A percentile compares a stretch with the other conserved stretches of the same genome.
Conservation (phyloP, 1,139 yeast species). For the Yamadazyma blattariae region DNA sequence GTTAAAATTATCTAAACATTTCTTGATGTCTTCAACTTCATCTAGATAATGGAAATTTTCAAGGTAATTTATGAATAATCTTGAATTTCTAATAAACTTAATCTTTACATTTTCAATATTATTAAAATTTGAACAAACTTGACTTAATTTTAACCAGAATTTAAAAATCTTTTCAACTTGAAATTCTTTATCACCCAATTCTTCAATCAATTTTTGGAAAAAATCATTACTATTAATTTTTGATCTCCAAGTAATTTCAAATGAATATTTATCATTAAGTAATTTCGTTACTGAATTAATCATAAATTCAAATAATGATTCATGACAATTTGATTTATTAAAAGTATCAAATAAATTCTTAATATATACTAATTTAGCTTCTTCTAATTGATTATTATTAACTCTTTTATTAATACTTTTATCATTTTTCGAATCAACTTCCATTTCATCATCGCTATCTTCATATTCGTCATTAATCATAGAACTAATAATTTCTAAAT, state of each 20-base stretch:
- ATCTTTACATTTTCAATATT: slow-evolving; percentile 65
- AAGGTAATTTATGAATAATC: slow-evolving; percentile 17
- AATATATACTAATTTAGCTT: slow-evolving; percentile 31
- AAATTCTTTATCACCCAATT: slow-evolving; percentile 10
- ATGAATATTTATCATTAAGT: slow-evolving; percentile 20
- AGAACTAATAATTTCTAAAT: slow-evolving; percentile 33
- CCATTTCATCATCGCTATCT: slow-evolving; percentile 29
- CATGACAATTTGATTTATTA: slow-evolving; percentile 13
- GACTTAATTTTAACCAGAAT: slow-evolving; percentile 23
- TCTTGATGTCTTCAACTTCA: slow-evolving; percentile 12
- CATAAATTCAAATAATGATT: slow-evolving; percentile 23
- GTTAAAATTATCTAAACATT: slow-evolving; percentile 26
- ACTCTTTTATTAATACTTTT: slow-evolving; percentile 8
- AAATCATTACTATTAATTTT: slow-evolving; percentile 44
- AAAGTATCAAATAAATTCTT: slow-evolving; percentile 31
- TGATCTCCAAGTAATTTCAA: slow-evolving; percentile 60
- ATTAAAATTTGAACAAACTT: slow-evolving; percentile 36
- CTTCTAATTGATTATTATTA: slow-evolving; percentile 29
- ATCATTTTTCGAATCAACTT: slow-evolving; percentile 9
- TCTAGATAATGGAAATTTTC: slow-evolving; percentile 14
- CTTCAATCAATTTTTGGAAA: slow-evolving; percentile 16
- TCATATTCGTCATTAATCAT: slow-evolving; percentile 34
- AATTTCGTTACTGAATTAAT: slow-evolving; percentile 18
- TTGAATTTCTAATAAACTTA: slow-evolving; percentile 37
- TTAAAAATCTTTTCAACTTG: slow-evolving; percentile 15